Conservation (phyloP, 208 protist genomes). For the Wallacemonas collosoma region DNA sequence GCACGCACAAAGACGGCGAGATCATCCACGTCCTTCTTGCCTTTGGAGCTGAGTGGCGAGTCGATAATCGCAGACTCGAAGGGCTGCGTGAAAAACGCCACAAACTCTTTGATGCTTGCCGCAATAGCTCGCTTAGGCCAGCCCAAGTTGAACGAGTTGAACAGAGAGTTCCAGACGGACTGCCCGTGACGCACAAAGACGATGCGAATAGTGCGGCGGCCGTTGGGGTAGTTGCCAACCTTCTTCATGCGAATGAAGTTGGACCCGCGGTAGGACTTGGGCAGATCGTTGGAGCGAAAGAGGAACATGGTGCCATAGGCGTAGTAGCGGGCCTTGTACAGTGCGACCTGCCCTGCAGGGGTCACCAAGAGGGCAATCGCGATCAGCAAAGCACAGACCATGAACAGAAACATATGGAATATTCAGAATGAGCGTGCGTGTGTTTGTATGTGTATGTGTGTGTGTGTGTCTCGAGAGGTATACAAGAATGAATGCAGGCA, state of each 20-base stretch:
- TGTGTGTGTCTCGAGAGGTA: not conserved
- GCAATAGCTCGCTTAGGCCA: conserved; percentile 68
- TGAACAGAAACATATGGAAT: conserved; percentile 63
- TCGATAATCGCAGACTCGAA: conserved; percentile 90
- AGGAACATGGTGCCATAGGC: conserved; percentile 61
- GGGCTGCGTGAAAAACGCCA: conserved; percentile 69
- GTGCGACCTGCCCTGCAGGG: conserved; percentile 38
- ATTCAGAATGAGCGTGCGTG: too few species aligned
- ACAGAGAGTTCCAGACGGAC: conserved; percentile 93
- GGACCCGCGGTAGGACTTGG: conserved; percentile 57
- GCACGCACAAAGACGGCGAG: conserved; percentile 68
- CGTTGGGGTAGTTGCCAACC: conserved; percentile 31
- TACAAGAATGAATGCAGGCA: too few species aligned
- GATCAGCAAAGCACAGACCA: conserved; percentile 62
- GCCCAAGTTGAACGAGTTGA: conserved; percentile 67
- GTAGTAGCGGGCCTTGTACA: conserved; percentile 60
- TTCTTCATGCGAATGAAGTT: conserved; percentile 70
- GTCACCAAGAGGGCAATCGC: conserved; percentile 51
- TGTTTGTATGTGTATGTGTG: not conserved
- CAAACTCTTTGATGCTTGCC: conserved; percentile 47
- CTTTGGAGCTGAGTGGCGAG: conserved; percentile 85
- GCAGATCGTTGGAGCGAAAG: conserved; percentile 69
- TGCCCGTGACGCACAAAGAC: conserved; percentile 94
- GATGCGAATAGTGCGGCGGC: conserved; percentile 71
- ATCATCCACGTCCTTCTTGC: conserved; percentile 65